A percentile compares a stretch with the other conserved stretches of the same genome.
Conservation (phyloP, 2,329 filamentous ascomycete genomes). For the Lecanicillium sp. region DNA sequence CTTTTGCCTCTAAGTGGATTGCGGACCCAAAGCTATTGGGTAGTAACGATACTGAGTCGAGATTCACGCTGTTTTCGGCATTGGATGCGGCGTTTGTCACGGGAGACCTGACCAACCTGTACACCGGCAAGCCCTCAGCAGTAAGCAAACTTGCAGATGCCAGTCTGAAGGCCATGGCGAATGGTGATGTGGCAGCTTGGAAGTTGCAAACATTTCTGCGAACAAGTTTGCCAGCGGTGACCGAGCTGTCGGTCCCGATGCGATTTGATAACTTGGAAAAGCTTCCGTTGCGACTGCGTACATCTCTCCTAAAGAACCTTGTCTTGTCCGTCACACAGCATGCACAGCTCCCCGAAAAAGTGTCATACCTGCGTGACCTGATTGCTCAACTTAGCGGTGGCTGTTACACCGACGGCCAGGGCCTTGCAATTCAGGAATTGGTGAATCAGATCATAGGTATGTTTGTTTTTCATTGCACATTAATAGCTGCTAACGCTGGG, state of each 20-base stretch:
- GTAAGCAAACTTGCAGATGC: constrained; percentile 27
- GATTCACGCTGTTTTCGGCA: constrained; percentile 23
- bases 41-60: constrained; percentile 12
- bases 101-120: constrained; percentile 13
- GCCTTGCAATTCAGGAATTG: constrained; percentile 35
- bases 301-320: constrained; percentile 23
- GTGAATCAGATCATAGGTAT: constrained; percentile 28
- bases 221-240: constrained; percentile 23
- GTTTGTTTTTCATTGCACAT: constrained; percentile 6
- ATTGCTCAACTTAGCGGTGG: constrained; percentile 22
- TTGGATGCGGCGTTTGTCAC: constrained; percentile 21
- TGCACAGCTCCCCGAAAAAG: constrained; percentile 22
- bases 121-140: constrained; percentile 21
- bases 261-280: constrained; percentile 21
- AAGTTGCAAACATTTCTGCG: constrained; percentile 35
- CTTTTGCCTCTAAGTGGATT: constrained; percentile 18
- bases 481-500: constrained; percentile 10
- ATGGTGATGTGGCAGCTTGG: constrained; percentile 34
- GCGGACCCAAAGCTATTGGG: constrained; percentile 22
- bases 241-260: constrained; percentile 24
- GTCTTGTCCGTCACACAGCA: constrained; percentile 22
- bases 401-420: constrained; percentile 28
- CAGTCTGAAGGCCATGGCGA: constrained; percentile 22
- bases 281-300: constrained; percentile 20
- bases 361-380: constrained; percentile 31